These are phyloP conservation scores for Leccinum incarnatum DNA, from an alignment of 768 basidiomycete species.

Conservation along the genomic window DNA sequence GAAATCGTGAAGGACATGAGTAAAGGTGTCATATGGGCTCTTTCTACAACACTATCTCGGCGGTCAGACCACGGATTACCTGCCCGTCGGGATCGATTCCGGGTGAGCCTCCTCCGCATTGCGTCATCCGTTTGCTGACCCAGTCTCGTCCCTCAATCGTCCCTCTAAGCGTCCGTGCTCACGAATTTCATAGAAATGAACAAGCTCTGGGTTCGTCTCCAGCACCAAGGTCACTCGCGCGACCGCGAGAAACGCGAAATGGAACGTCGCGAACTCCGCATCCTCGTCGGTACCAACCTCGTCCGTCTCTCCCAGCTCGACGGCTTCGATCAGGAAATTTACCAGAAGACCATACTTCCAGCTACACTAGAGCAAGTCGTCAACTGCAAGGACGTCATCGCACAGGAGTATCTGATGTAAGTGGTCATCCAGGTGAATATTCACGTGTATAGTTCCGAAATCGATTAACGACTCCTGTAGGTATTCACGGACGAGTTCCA, in stretches of 20 bases:
- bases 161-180: constrained; percentile 89
- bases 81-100: constrained; percentile 79
- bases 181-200: constrained; percentile 99
- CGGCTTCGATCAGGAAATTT: constrained; percentile 93
- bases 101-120: constrained; percentile 53
- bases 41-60: constrained; percentile 96
- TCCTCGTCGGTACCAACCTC: constrained; percentile 96
- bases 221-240: constrained; percentile 96
- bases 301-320: constrained; percentile 94
- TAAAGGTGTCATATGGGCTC: constrained; percentile 89
- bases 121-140: not conserved
- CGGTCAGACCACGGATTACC: constrained; percentile 92
- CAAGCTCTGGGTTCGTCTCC: constrained; percentile 98
- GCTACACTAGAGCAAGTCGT: constrained; percentile 96
- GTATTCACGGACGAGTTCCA: constrained; percentile 99
- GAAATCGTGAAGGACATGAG: constrained; percentile 99
- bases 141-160: constrained; percentile 70
- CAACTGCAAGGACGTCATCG: constrained; percentile 97
- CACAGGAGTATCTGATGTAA: constrained; percentile 99
- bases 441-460: not conserved
- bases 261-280: constrained; percentile 92
- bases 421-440: constrained; percentile 89
- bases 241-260: constrained; percentile 95
- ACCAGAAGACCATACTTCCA: constrained; percentile 81
- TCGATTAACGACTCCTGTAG: constrained; percentile 35